These are phyloP conservation scores for Triticum urartu DNA, from an alignment of 176 grass and related monocot genomes.

Conservation along the genomic window DNA sequence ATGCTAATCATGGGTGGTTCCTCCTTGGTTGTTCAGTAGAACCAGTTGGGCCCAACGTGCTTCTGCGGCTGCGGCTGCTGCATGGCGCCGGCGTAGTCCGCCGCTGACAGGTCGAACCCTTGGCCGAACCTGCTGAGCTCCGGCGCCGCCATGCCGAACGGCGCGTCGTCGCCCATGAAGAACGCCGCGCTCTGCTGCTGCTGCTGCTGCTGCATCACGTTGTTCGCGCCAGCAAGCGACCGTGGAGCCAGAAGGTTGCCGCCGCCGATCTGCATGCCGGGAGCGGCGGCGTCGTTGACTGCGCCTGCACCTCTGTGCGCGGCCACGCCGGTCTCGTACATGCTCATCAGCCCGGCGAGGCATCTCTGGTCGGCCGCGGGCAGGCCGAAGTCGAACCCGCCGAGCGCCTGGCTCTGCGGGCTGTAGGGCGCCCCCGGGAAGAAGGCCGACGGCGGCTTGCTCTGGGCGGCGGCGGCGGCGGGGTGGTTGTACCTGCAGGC, in stretches of 20 bases:
- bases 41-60: constrained; percentile 20
- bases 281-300: background rate
- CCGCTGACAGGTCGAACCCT: constrained; percentile 11
- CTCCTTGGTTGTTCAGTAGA: constrained; percentile 32
- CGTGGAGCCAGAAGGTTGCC: background rate
- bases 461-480: constrained; percentile 26
- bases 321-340: constrained; percentile 55
- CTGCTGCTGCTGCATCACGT: background rate
- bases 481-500: constrained; percentile 44
- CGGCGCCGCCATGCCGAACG: constrained; percentile 26
- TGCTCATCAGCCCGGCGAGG: constrained; percentile 65
- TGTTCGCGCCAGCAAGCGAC: constrained; percentile 24
- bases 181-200: constrained; percentile 21
- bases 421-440: constrained; percentile 31
- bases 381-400: constrained; percentile 37
- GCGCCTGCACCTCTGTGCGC: constrained; percentile 19
- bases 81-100: constrained; percentile 12
- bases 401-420: constrained; percentile 14
- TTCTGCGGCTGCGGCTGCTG: constrained; percentile 38
- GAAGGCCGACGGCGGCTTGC: constrained; percentile 35
- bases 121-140: constrained; percentile 39
- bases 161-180: constrained; percentile 16
- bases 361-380: constrained; percentile 58
- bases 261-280: background rate
- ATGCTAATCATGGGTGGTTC: background rate